These are phyloP conservation scores for Calonectria hawksworthii DNA, from an alignment of 2,329 filamentous ascomycete species.

Conservation along the genomic window DNA sequence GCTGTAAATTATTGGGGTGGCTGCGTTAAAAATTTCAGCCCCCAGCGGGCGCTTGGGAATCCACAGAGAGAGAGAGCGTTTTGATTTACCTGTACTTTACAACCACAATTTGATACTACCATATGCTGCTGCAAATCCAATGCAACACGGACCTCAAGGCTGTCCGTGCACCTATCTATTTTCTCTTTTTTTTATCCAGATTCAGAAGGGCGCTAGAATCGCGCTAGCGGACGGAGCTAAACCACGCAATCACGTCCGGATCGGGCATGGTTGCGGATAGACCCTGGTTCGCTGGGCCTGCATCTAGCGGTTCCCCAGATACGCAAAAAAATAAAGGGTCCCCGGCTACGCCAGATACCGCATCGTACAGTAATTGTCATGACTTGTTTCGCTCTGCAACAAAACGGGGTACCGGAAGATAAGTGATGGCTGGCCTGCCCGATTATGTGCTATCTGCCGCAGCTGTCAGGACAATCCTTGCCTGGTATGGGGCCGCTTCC, in stretches of 20 bases:
- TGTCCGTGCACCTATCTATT: conserved; percentile 16
- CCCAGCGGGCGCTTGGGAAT: neutral
- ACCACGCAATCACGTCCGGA: neutral
- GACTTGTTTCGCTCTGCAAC: neutral
- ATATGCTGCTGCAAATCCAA: neutral
- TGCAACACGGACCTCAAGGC: neutral
- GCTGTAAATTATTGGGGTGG: conserved; percentile 9
- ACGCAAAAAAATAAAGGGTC: neutral
- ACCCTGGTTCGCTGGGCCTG: neutral
- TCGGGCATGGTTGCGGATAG: neutral
- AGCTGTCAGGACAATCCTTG: neutral
- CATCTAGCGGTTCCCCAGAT: neutral
- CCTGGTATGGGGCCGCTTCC: neutral
- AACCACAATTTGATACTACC: neutral
- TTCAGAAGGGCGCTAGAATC: conserved; percentile 15
- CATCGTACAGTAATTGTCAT: conserved; percentile 8
- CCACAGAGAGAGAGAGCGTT: neutral
- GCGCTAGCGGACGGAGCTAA: neutral
- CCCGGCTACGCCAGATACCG: neutral
- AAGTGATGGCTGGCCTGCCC: neutral
- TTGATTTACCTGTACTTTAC: conserved; percentile 17
- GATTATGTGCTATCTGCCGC: conserved; percentile 1
- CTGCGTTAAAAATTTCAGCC: neutral
- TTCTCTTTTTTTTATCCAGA: conserved; percentile 26
- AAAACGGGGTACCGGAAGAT: conserved; percentile 9